Conservation (phyloP, 331 rosid genomes). For the Acacia pycnantha region DNA sequence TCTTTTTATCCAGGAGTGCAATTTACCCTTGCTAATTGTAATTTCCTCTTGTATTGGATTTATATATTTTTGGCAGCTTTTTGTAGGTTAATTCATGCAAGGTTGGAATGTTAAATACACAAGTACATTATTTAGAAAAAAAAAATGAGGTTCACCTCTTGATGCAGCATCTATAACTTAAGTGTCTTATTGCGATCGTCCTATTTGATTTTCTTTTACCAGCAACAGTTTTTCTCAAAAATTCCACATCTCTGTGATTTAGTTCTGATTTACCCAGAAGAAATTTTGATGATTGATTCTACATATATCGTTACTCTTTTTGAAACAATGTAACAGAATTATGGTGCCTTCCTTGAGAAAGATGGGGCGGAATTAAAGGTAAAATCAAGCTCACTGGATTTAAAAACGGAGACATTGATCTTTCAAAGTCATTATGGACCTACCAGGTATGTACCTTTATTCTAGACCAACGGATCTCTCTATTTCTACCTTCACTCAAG, state of each 20-base stretch:
- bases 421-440: slow-evolving; percentile 78
- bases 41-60: background rate
- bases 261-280: background rate
- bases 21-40: background rate
- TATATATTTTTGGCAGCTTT: background rate
- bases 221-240: background rate
- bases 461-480: too few species aligned
- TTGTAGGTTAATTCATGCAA: background rate
- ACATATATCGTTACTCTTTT: slow-evolving; percentile 20
- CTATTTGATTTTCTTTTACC: background rate
- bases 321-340: slow-evolving; percentile 57
- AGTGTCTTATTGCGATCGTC: background rate
- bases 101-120: background rate
- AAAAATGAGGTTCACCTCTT: background rate
- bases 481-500: too few species aligned
- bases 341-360: slow-evolving; percentile 88
- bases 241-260: background rate
- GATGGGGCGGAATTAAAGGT: slow-evolving; percentile 92
- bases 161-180: background rate
- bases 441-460: slow-evolving; percentile 62
- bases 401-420: slow-evolving; percentile 68
- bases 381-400: slow-evolving; percentile 76
- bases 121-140: background rate
- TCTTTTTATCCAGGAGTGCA: background rate
- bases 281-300: slow-evolving; percentile 22